These are phyloP conservation scores for Blastobotrys proliferans DNA, from an alignment of 1,139 yeast species.

Conservation along the genomic window DNA sequence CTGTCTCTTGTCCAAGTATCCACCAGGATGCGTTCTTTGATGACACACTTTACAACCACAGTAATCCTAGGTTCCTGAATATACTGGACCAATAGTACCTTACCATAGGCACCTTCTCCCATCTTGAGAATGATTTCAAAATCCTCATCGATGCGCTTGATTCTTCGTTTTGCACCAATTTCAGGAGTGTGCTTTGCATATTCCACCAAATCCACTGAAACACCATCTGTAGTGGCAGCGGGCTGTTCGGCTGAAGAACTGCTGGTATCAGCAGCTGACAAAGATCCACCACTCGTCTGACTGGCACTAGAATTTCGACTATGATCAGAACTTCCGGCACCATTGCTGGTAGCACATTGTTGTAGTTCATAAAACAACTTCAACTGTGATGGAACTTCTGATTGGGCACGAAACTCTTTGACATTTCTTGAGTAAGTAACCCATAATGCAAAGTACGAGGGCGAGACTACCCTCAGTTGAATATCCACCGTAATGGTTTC, in stretches of 20 bases:
- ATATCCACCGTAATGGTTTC: conserved; percentile 61
- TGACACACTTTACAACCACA: conserved; percentile 82
- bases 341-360: background rate
- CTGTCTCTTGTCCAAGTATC: conserved; percentile 98
- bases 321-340: conserved; percentile 3
- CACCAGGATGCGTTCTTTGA: conserved; percentile 86
- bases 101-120: conserved; percentile 98
- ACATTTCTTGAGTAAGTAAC: conserved; percentile 63
- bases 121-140: conserved; percentile 67
- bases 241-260: background rate
- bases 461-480: conserved; percentile 68
- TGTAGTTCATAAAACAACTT: conserved; percentile 41
- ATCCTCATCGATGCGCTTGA: conserved; percentile 66
- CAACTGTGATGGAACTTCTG: conserved; percentile 53
- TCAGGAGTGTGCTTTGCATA: conserved; percentile 22
- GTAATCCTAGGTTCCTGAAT: conserved; percentile 56
- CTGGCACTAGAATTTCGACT: conserved; percentile 5
- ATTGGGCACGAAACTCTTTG: conserved; percentile 15
- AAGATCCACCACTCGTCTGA: background rate
- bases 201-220: conserved; percentile 4
- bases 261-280: background rate
- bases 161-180: conserved; percentile 35
- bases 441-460: conserved; percentile 68
- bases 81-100: conserved; percentile 76
- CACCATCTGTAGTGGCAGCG: background rate